A percentile compares a stretch with the other conserved stretches of the same genome.
phyloP scores from a whole-genome alignment of 2,329 filamentous ascomycete genomes.

The Drechslerella dactyloides region DNA sequence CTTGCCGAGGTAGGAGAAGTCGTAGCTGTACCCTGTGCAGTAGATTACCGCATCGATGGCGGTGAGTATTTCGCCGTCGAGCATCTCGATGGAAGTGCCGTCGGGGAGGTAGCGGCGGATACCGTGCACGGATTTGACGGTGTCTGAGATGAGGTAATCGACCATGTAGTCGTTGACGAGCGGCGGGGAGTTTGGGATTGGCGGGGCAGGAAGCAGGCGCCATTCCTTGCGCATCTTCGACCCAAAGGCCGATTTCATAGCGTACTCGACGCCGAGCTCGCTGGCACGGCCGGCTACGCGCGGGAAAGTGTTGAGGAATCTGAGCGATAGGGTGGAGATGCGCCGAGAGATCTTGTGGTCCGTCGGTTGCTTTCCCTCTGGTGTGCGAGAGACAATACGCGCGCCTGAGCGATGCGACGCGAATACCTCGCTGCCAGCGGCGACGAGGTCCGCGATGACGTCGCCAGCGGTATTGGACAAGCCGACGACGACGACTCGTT shows the following conservation, averaged over 20 bases:
- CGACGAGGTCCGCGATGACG: slow-evolving; percentile 51
- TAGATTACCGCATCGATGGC: slow-evolving; percentile 57
- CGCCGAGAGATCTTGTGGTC: slow-evolving; percentile 53
- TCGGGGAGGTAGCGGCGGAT: slow-evolving; percentile 55
- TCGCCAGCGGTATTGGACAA: slow-evolving; percentile 55
- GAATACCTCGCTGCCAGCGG: slow-evolving; percentile 19
- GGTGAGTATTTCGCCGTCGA: slow-evolving; percentile 55
- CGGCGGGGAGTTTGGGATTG: slow-evolving; percentile 55
- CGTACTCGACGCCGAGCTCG: slow-evolving; percentile 38
- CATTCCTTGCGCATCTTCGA: slow-evolving; percentile 50
- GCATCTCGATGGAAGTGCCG: slow-evolving; percentile 54
- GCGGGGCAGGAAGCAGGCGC: slow-evolving; percentile 54
- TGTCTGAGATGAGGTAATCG: slow-evolving; percentile 54
- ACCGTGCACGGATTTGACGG: slow-evolving; percentile 54
- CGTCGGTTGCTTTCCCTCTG: slow-evolving; percentile 47
- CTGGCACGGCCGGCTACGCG: slow-evolving; percentile 24
- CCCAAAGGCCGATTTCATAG: slow-evolving; percentile 46
- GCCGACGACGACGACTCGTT: slow-evolving; percentile 52
- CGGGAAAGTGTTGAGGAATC: slow-evolving; percentile 38
- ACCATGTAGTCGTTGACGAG: slow-evolving; percentile 56
- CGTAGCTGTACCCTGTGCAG: slow-evolving; percentile 57
- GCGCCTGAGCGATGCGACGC: slow-evolving; percentile 22
- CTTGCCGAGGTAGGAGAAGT: slow-evolving; percentile 53
- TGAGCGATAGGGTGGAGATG: slow-evolving; percentile 38
- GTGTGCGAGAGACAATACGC: slow-evolving; percentile 5